Percentiles rank a stretch among this genome's conserved stretches.
phyloP scores from a whole-genome alignment of 164 flowering plant genomes.

The Piper longum region DNA sequence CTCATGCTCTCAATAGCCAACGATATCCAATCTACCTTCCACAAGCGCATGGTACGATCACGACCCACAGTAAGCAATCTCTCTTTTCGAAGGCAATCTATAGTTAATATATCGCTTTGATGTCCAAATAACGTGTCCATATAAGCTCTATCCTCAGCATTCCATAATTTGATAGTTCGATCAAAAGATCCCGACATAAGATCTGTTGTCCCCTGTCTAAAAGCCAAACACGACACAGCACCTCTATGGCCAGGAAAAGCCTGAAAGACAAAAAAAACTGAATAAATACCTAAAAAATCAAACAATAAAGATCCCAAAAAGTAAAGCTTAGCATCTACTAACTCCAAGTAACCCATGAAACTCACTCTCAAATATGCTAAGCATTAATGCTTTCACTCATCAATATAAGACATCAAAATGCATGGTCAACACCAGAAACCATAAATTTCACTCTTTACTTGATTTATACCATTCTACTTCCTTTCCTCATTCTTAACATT shows the following conservation, averaged over 20 bases:
- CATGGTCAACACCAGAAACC: too few species aligned
- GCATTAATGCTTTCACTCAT: neutral
- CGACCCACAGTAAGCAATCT: slow-evolving; percentile 78
- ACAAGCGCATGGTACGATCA: slow-evolving; percentile 77
- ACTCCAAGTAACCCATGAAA: too few species aligned
- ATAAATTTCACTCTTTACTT: too few species aligned
- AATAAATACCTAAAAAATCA: too few species aligned
- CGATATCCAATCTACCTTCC: slow-evolving; percentile 39
- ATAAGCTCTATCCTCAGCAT: slow-evolving; percentile 75
- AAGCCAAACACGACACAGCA: slow-evolving; percentile 72
- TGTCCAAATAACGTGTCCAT: slow-evolving; percentile 77
- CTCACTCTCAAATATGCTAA: too few species aligned
- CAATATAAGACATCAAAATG: neutral
- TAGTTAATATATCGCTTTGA: slow-evolving; percentile 63
- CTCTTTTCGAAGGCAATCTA: slow-evolving; percentile 80
- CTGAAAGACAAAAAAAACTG: slow-evolving; percentile 17
- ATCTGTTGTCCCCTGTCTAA: slow-evolving; percentile 74
- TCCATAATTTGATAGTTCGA: slow-evolving; percentile 81
- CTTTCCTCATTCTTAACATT: neutral
- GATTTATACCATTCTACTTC: too few species aligned
- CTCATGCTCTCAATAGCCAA: neutral
- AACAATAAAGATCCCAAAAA: too few species aligned
- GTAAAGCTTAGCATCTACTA: too few species aligned
- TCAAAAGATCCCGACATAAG: slow-evolving; percentile 91
- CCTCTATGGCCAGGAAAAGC: slow-evolving; percentile 94